Evolutionary conservation across 2,329 filamentous ascomycete genomes (phyloP).

Genomic region (Zymoseptoria crescenta): DNA sequence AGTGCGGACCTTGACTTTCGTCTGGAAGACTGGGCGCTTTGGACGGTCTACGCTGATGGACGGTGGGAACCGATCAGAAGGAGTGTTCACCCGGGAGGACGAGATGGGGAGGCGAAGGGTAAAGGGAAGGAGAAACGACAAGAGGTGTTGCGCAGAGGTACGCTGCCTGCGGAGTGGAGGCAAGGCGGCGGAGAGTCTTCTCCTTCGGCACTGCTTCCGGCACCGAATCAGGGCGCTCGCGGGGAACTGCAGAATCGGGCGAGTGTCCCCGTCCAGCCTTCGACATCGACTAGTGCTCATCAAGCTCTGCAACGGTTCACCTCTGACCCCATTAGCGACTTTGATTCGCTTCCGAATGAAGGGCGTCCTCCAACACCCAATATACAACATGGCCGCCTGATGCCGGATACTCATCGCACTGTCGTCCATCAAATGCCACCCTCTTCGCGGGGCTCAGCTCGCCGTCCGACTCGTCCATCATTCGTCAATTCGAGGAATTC

Average conservation of each 20-base stretch:
- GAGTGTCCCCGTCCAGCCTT: not conserved
- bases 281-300: not conserved
- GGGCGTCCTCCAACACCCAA: not conserved
- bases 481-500: not conserved
- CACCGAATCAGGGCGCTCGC: not conserved
- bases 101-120: not conserved
- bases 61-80: not conserved
- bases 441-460: not conserved
- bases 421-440: not conserved
- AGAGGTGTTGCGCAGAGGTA: not conserved
- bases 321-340: not conserved
- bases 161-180: not conserved
- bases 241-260: not conserved
- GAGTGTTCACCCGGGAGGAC: not conserved
- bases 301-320: not conserved
- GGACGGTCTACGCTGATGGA: not conserved
- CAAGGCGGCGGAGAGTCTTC: not conserved
- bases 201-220: not conserved
- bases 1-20: not conserved
- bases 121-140: not conserved
- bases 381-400: not conserved
- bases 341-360: not conserved
- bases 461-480: not conserved
- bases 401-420: not conserved
- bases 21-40: not conserved